Conservation (phyloP, 208 protist species). For the Leishmania turanica region DNA sequence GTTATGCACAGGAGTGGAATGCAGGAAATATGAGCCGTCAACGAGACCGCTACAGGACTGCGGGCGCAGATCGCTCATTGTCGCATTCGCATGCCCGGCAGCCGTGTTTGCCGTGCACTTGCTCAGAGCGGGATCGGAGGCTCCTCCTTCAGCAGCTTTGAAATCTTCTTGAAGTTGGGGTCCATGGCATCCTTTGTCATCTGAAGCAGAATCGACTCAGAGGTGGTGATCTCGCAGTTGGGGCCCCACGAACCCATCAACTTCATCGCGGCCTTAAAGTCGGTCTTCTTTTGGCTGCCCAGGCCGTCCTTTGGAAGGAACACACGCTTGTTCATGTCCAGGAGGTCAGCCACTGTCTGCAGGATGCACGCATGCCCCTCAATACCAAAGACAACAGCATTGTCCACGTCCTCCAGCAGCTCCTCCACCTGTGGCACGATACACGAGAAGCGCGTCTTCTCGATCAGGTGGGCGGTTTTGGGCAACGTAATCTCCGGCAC, state of each 20-base stretch:
- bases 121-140: conserved; percentile 38
- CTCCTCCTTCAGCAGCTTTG: conserved; percentile 51
- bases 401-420: conserved; percentile 47
- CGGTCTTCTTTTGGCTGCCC: conserved; percentile 70
- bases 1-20: too few species aligned
- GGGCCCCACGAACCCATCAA: conserved; percentile 67
- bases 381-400: conserved; percentile 82
- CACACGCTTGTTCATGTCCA: conserved; percentile 76
- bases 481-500: conserved; percentile 69
- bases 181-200: conserved; percentile 69
- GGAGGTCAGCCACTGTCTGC: conserved; percentile 72
- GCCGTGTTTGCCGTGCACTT: neutral
- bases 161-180: conserved; percentile 69
- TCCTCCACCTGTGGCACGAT: conserved; percentile 57
- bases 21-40: neutral
- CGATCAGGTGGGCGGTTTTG: conserved; percentile 31
- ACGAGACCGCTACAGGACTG: neutral
- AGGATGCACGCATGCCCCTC: conserved; percentile 84
- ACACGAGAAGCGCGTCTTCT: conserved; percentile 69
- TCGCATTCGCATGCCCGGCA: too few species aligned
- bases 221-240: conserved; percentile 62
- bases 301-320: conserved; percentile 68
- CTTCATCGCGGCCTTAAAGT: conserved; percentile 60
- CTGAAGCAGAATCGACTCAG: conserved; percentile 75
- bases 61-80: neutral